Percentiles rank a stretch among this genome's conserved stretches.
Conservation (phyloP, 768 basidiomycete genomes). For the Saitozyma sp. region DNA sequence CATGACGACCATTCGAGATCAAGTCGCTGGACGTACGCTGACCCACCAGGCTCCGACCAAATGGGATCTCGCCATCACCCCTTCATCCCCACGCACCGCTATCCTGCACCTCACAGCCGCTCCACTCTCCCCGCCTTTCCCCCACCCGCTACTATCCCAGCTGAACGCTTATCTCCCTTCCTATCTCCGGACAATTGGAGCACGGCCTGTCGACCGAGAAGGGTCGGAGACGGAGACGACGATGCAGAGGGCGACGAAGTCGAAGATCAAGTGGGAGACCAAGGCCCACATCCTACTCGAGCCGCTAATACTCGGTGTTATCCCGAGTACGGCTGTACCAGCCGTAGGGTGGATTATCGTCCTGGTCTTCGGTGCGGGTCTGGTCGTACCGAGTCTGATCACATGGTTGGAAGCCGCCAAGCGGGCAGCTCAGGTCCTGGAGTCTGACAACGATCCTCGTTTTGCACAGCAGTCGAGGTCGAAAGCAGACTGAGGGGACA, state of each 20-base stretch:
- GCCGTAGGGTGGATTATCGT: conserved; percentile 18
- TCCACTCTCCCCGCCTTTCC: conserved; percentile 5
- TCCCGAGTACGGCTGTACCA: conserved; percentile 33
- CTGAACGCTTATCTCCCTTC: neutral
- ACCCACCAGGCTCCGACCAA: conserved; percentile 7
- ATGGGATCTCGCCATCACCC: conserved; percentile 5
- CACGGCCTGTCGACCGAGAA: neutral
- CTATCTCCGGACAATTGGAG: neutral
- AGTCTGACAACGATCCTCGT: too few relatives aligned
- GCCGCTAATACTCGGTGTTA: conserved; percentile 26
- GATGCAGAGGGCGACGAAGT: neutral
- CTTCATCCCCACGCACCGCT: neutral
- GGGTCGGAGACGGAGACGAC: neutral
- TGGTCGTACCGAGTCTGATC: conserved; percentile 21
- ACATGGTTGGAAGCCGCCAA: conserved; percentile 5
- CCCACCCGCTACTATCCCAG: conserved; percentile 3
- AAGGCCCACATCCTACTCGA: conserved; percentile 18
- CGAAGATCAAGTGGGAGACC: conserved; percentile 19
- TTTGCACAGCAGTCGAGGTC: neutral
- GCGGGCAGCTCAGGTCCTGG: too few relatives aligned
- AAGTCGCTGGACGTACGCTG: conserved; percentile 1
- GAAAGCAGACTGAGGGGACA: neutral
- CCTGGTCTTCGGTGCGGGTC: conserved; percentile 8
- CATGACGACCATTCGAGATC: too few relatives aligned
- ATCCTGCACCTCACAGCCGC: conserved; percentile 4